phyloP scores from a whole-genome alignment of 2,329 filamentous ascomycete genomes.

The Penicillium sp. region DNA sequence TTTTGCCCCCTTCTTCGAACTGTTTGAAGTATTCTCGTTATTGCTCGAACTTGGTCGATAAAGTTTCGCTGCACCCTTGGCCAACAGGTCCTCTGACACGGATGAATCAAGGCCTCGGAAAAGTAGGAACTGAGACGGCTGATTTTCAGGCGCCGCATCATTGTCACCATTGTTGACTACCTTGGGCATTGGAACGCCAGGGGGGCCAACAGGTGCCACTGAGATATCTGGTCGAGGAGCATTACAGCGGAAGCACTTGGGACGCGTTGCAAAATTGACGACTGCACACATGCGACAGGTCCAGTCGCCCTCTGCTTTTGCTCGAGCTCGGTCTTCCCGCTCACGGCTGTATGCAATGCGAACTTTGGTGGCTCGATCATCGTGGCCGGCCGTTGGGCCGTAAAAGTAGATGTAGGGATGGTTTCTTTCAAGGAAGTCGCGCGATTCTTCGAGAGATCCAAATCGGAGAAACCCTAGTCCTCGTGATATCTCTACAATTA shows the following conservation, averaged over 20 bases:
- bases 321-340: constrained; percentile 49
- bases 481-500: constrained; percentile 50
- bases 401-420: constrained; percentile 52
- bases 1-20: constrained; percentile 49
- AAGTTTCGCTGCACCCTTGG: constrained; percentile 70
- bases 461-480: constrained; percentile 59
- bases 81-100: constrained; percentile 69
- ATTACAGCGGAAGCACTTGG: constrained; percentile 60
- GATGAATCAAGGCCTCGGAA: constrained; percentile 68
- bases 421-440: constrained; percentile 53
- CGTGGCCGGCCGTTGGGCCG: constrained; percentile 40
- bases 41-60: constrained; percentile 55
- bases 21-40: constrained; percentile 32
- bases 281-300: constrained; percentile 56
- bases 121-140: constrained; percentile 72
- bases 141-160: constrained; percentile 54
- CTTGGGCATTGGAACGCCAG: constrained; percentile 41
- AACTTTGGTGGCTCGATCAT: constrained; percentile 44
- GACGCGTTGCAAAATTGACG: constrained; percentile 57
- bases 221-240: constrained; percentile 45
- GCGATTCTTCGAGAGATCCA: constrained; percentile 48
- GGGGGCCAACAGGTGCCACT: constrained; percentile 31
- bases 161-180: constrained; percentile 54
- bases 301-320: constrained; percentile 55
- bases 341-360: constrained; percentile 56